Evolutionary conservation across 768 basidiomycete species (phyloP).

Genomic region (Galerina marginata): DNA sequence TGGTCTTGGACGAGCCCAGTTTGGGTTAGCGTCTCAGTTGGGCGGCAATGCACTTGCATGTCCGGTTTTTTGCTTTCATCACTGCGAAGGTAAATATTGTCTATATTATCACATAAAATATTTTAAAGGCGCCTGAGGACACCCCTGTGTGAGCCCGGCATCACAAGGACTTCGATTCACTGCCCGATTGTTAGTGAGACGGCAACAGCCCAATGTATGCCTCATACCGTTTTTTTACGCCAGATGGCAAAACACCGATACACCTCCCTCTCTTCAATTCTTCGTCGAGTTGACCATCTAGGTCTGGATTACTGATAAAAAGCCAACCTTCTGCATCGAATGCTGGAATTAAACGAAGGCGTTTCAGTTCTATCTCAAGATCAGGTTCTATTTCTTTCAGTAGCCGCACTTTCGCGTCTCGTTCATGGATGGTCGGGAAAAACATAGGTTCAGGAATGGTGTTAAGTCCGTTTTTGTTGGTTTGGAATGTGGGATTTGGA

Average conservation of each 20-base stretch:
- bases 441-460: not conserved
- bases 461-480: too few species aligned
- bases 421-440: not conserved
- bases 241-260: not conserved
- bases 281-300: not conserved
- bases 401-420: not conserved
- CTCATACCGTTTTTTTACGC: not conserved
- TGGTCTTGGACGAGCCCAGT: too few species aligned
- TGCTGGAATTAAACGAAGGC: not conserved
- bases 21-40: too few species aligned
- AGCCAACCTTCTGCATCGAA: slow-evolving; percentile 11
- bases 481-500: too few species aligned
- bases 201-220: not conserved
- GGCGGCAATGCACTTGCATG: too few species aligned
- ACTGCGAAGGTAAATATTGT: too few species aligned
- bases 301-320: not conserved
- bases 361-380: not conserved
- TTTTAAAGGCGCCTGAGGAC: too few species aligned
- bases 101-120: too few species aligned
- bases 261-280: not conserved
- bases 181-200: not conserved
- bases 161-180: not conserved
- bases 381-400: not conserved
- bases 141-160: too few species aligned
- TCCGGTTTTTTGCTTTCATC: too few species aligned